Percentiles rank a stretch among this genome's conserved stretches.
These are phyloP conservation scores for Nicotiana paniculata DNA, from an alignment of 257 asterid species.

Conservation along the genomic window DNA sequence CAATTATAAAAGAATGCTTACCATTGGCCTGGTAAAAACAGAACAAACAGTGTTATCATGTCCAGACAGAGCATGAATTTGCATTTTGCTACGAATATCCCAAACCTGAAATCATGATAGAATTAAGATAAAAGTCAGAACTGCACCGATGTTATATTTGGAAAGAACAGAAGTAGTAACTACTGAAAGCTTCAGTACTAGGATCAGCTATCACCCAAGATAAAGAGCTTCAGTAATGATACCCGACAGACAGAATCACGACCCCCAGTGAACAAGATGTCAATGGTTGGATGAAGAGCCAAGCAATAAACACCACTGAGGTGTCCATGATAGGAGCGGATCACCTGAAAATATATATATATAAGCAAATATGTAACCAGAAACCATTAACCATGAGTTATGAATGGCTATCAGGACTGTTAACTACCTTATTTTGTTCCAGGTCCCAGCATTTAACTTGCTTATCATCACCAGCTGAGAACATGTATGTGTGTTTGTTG, in stretches of 20 bases:
- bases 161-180: slow-evolving; percentile 19
- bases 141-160: slow-evolving; percentile 36
- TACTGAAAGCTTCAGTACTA: neutral
- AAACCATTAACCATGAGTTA: neutral
- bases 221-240: neutral
- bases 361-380: neutral
- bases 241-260: slow-evolving; percentile 99
- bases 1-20: neutral
- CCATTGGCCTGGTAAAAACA: slow-evolving; percentile 83
- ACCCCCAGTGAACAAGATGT: slow-evolving; percentile 85
- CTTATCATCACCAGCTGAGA: slow-evolving; percentile 98
- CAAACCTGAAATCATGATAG: slow-evolving; percentile 25
- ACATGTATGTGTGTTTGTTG: slow-evolving; percentile 86
- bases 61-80: slow-evolving; percentile 82
- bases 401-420: neutral
- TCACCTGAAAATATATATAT: slow-evolving; percentile 44
- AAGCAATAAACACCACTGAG: slow-evolving; percentile 95
- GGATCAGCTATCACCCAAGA: neutral
- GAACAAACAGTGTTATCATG: slow-evolving; percentile 98
- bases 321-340: slow-evolving; percentile 97
- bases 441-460: slow-evolving; percentile 98
- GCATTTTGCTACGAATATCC: slow-evolving; percentile 96
- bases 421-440: slow-evolving; percentile 91
- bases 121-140: neutral
- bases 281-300: slow-evolving; percentile 94